phyloP scores from a whole-genome alignment of 805 yeast species.

The Saccharomycopsis olivae region DNA sequence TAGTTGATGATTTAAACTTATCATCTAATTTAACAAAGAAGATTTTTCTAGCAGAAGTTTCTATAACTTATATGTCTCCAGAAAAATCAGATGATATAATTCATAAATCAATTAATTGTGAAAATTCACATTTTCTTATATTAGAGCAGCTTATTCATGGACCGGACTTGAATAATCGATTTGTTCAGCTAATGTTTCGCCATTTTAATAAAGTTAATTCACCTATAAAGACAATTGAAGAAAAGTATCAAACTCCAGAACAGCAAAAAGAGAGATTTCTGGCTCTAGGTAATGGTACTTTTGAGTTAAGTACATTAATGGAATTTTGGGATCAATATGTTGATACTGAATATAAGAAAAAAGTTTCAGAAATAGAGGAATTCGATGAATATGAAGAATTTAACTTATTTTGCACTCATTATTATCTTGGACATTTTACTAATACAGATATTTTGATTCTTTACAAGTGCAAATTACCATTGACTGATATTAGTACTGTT shows the following conservation, averaged over 20 bases:
- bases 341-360: slow-evolving; percentile 26
- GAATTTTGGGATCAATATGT: slow-evolving; percentile 47
- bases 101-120: slow-evolving; percentile 30
- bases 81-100: slow-evolving; percentile 55
- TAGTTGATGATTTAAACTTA: slow-evolving; percentile 9
- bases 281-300: slow-evolving; percentile 24
- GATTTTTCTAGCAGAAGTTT: slow-evolving; percentile 72
- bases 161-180: slow-evolving; percentile 49
- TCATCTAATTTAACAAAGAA: slow-evolving; percentile 24
- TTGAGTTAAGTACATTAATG: slow-evolving; percentile 43
- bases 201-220: slow-evolving; percentile 60
- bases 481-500: too few species aligned
- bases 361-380: slow-evolving; percentile 44
- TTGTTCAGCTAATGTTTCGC: slow-evolving; percentile 62
- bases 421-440: slow-evolving; percentile 55
- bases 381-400: slow-evolving; percentile 86
- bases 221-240: slow-evolving; percentile 54
- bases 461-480: too few species aligned
- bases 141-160: slow-evolving; percentile 65
- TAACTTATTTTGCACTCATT: slow-evolving; percentile 64
- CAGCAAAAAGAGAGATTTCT: slow-evolving; percentile 43
- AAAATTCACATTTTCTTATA: slow-evolving; percentile 48
- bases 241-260: slow-evolving; percentile 37
- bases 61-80: slow-evolving; percentile 70
- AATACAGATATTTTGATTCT: slow-evolving; percentile 24